Evolutionary conservation across 2,329 filamentous ascomycete species (phyloP).

Genomic region (Myriosclerotinia duriaeana): DNA sequence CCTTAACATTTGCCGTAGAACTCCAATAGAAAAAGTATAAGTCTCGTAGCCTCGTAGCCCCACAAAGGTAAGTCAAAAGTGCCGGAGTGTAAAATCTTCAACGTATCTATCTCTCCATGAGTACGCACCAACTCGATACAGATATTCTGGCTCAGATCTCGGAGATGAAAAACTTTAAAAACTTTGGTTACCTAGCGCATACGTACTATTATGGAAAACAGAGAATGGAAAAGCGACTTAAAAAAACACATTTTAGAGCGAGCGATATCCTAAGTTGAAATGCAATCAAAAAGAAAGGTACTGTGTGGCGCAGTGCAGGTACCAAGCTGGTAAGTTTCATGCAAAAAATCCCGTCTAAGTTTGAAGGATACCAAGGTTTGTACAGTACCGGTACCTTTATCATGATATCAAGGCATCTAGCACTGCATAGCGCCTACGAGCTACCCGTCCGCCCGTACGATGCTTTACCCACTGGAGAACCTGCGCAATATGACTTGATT

Average conservation of each 20-base stretch:
- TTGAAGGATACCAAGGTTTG: background rate
- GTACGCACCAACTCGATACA: background rate
- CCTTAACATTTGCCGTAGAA: no score
- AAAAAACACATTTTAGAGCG: background rate
- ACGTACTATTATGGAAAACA: background rate
- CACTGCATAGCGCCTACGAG: background rate
- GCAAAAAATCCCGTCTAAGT: background rate
- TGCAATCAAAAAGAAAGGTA: background rate
- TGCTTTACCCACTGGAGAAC: background rate
- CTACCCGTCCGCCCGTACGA: background rate
- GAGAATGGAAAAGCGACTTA: background rate
- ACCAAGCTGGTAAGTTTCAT: background rate
- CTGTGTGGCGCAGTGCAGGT: accelerated
- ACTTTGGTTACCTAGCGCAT: no score
- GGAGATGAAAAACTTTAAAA: background rate
- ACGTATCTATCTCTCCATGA: background rate
- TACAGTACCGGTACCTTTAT: background rate
- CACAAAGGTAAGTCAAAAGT: no score
- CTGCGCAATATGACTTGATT: background rate
- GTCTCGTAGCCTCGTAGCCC: no score
- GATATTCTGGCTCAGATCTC: background rate
- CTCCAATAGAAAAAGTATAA: no score
- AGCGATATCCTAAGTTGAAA: background rate
- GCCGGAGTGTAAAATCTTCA: background rate
- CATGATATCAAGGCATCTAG: background rate